Evolutionary conservation across 495 filamentous ascomycete genomes (phyloP).

Genomic region (Aspergillus steynii): DNA sequence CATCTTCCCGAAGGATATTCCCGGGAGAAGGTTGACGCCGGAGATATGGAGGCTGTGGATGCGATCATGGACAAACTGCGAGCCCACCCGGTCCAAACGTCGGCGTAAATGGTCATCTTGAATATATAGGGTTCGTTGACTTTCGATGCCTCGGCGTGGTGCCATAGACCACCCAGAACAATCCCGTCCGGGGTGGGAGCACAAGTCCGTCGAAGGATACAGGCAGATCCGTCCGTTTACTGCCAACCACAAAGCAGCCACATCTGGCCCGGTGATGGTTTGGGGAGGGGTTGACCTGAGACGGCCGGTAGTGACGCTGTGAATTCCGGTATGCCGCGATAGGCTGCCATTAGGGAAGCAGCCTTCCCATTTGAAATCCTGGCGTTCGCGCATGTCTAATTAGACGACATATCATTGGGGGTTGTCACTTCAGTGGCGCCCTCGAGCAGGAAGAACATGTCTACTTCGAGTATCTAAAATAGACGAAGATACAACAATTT

Average conservation of each 20-base stretch:
- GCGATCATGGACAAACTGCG: slow-evolving; percentile 66
- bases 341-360: background rate
- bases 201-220: background rate
- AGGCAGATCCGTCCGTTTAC: background rate
- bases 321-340: background rate
- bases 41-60: slow-evolving; percentile 85
- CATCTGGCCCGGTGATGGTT: background rate
- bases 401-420: background rate
- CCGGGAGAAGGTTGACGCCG: slow-evolving; percentile 64
- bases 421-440: background rate
- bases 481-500: no score
- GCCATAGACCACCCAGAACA: background rate
- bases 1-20: slow-evolving; percentile 61
- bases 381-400: background rate
- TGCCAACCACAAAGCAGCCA: background rate
- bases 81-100: slow-evolving; percentile 41
- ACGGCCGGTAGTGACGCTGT: background rate
- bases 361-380: background rate
- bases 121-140: background rate
- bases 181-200: background rate
- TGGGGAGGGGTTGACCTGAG: background rate
- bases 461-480: no score
- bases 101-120: slow-evolving; percentile 21
- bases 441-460: no score
- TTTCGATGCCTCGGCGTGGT: background rate